phyloP scores from a whole-genome alignment of 371 early-diverging fungal species.

The Syncephalis plumigaleata region DNA sequence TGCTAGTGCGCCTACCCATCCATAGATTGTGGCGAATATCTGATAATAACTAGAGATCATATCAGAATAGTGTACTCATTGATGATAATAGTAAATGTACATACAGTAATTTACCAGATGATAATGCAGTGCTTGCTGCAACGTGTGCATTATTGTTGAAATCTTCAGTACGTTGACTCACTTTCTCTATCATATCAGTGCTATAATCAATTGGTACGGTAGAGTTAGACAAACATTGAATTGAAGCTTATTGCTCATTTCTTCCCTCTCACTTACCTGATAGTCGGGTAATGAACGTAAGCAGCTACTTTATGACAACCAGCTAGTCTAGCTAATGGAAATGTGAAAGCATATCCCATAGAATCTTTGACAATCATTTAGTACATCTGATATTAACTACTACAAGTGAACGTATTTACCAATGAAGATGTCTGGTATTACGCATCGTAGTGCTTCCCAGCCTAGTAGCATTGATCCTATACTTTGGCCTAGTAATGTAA shows the following conservation, averaged over 20 bases:
- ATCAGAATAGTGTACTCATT: background rate
- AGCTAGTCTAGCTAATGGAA: conserved; percentile 57
- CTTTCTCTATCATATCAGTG: conserved; percentile 82
- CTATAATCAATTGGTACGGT: too few relatives aligned
- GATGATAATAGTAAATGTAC: too few relatives aligned
- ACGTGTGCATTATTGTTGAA: conserved; percentile 44
- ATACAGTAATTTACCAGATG: conserved; percentile 41
- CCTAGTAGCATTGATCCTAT: conserved; percentile 61
- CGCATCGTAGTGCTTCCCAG: conserved; percentile 46
- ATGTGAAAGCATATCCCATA: conserved; percentile 88
- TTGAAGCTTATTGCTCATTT: too few relatives aligned
- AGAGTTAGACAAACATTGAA: too few relatives aligned
- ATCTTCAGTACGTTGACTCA: conserved; percentile 39
- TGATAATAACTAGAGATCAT: conserved; percentile 66
- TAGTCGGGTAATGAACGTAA: conserved; percentile 92
- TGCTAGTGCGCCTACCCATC: conserved; percentile 58
- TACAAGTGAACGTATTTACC: conserved; percentile 19
- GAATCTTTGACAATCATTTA: conserved; percentile 44
- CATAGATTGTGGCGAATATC: conserved; percentile 55
- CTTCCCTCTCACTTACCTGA: too few relatives aligned
- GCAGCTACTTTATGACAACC: conserved; percentile 46
- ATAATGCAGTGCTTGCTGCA: conserved; percentile 33
- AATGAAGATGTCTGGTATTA: conserved; percentile 70
- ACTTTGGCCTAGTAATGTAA: conserved; percentile 78
- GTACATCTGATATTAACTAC: background rate